Conservation (phyloP, 306 rosid genomes). For the Echinosophora koreensis region DNA sequence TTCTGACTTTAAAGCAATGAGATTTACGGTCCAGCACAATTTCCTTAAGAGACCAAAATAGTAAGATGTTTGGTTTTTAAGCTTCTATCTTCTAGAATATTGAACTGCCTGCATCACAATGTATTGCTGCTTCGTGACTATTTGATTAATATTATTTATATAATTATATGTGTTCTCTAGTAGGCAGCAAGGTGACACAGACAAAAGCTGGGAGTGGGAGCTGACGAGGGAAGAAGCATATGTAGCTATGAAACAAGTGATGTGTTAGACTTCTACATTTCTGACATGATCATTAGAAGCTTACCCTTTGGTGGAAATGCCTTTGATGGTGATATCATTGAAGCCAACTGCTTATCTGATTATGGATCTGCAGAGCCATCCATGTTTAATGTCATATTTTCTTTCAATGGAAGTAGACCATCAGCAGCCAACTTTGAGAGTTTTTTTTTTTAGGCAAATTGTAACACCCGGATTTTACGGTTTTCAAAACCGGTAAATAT, state of each 20-base stretch:
- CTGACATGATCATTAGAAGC: constrained; percentile 92
- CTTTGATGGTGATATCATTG: constrained; percentile 60
- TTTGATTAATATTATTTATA: constrained; percentile 4
- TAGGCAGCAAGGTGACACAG: constrained; percentile 56
- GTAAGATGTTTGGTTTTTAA: not conserved
- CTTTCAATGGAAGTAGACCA: too few relatives aligned
- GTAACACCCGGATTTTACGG: too few relatives aligned
- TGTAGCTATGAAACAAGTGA: constrained; percentile 75
- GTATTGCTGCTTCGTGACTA: constrained; percentile 1
- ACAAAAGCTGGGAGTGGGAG: constrained; percentile 64
- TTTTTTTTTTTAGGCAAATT: too few relatives aligned
- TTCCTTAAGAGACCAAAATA: constrained; percentile 17
- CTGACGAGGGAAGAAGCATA: constrained; percentile 60
- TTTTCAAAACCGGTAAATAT: too few relatives aligned
- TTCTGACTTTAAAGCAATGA: not conserved
- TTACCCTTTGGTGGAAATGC: constrained; percentile 68
- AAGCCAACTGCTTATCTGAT: constrained; percentile 61
- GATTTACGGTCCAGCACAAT: constrained; percentile 2
- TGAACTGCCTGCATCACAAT: constrained; percentile 15
- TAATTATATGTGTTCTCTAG: constrained; percentile 18
- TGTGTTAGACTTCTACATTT: constrained; percentile 86
- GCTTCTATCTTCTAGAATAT: constrained; percentile 3
- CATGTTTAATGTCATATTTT: constrained; percentile 66
- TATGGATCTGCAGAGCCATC: constrained; percentile 66
- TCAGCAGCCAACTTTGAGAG: too few relatives aligned